Conservation (phyloP, 2,329 filamentous ascomycete species). For the Microsporum canis region DNA sequence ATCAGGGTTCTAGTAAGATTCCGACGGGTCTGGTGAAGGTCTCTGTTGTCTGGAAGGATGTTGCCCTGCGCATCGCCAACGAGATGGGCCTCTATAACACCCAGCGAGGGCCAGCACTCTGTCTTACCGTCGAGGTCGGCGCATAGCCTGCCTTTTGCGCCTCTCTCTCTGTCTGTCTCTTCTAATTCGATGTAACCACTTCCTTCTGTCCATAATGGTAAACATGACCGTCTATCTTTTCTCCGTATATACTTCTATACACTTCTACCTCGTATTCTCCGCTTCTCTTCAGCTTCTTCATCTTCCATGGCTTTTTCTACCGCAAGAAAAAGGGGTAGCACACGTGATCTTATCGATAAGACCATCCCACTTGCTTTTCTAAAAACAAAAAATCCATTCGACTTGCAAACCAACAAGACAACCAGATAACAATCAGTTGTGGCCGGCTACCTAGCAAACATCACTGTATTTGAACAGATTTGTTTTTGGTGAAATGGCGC, state of each 20-base stretch:
- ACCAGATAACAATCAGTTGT: neutral
- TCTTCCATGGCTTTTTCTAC: neutral
- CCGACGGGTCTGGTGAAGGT: conserved; percentile 21
- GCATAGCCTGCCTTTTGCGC: conserved; percentile 7
- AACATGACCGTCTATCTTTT: neutral
- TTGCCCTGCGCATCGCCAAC: conserved; percentile 34
- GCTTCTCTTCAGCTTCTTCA: no score
- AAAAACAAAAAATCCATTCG: no score
- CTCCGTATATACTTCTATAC: neutral
- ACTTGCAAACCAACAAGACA: no score
- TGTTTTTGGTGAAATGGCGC: conserved; percentile 48
- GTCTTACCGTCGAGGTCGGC: conserved; percentile 24
- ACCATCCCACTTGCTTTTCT: neutral
- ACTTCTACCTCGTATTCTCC: no score
- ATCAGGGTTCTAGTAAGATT: conserved; percentile 9
- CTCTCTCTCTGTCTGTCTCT: neutral
- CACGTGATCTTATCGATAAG: conserved; percentile 2
- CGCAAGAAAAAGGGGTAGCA: no score
- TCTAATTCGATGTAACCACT: neutral
- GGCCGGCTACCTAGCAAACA: neutral
- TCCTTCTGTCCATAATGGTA: neutral
- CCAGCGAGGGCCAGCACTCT: conserved; percentile 25
- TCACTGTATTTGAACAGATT: neutral
- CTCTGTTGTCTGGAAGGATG: conserved; percentile 27
- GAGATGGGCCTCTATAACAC: conserved; percentile 38